Conservation (phyloP, 371 early-diverging fungal species). For the Rhizomucor miehei region DNA sequence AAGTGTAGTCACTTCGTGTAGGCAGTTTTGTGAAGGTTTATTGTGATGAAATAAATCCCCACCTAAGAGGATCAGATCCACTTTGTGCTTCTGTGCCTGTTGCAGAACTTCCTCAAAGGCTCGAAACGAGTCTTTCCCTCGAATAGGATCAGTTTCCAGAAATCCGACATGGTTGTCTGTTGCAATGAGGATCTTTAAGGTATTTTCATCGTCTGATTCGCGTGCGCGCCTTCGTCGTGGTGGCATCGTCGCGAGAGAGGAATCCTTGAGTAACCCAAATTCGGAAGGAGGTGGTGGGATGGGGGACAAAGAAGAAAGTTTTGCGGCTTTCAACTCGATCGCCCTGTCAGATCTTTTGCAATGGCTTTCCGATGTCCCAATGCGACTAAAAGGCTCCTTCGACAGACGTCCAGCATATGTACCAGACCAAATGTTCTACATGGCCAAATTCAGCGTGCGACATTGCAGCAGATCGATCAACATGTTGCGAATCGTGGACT, state of each 20-base stretch:
- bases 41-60: slow-evolving; percentile 99
- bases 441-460: too few relatives aligned
- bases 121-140: slow-evolving; percentile 89
- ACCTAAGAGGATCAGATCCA: slow-evolving; percentile 95
- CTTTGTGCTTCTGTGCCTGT: slow-evolving; percentile 71
- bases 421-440: too few relatives aligned
- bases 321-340: too few relatives aligned
- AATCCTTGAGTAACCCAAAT: too few relatives aligned
- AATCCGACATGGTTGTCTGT: slow-evolving; percentile 99
- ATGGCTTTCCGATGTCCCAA: background rate
- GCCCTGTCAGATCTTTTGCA: background rate
- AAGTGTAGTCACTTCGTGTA: slow-evolving; percentile 76
- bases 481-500: too few relatives aligned
- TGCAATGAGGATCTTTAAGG: slow-evolving; percentile 73
- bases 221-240: background rate
- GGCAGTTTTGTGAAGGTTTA: slow-evolving; percentile 85
- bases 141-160: slow-evolving; percentile 91
- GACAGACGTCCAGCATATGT: too few relatives aligned
- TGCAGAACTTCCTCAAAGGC: slow-evolving; percentile 95
- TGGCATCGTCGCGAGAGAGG: too few relatives aligned
- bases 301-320: too few relatives aligned
- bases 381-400: background rate
- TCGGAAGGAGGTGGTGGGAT: too few relatives aligned
- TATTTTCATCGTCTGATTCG: slow-evolving; percentile 14
- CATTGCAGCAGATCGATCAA: too few relatives aligned